A percentile compares a stretch with the other conserved stretches of the same genome.
These are phyloP conservation scores for Melaleuca alternifolia DNA, from an alignment of 345 rosid species.

Conservation along the genomic window DNA sequence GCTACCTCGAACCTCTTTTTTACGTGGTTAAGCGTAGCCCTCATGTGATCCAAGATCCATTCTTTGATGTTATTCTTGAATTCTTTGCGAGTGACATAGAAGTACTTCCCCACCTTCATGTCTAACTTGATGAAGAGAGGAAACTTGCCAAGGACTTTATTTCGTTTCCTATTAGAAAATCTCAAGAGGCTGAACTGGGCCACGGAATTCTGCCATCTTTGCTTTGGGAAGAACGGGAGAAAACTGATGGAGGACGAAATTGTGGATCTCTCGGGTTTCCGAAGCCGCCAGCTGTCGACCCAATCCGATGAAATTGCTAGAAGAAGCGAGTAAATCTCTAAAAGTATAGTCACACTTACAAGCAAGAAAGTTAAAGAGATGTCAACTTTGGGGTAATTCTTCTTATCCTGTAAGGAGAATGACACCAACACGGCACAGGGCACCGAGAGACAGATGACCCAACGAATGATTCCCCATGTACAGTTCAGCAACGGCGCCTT, in stretches of 20 bases:
- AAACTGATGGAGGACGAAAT: background rate
- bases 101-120: background rate
- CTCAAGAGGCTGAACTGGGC: background rate
- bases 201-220: too few relatives aligned
- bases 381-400: background rate
- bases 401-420: background rate
- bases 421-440: background rate
- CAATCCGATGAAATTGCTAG: background rate
- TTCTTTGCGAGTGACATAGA: background rate
- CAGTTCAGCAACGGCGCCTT: too few relatives aligned
- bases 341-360: background rate
- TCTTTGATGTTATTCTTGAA: background rate
- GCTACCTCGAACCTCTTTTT: too few relatives aligned
- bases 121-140: background rate
- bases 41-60: background rate
- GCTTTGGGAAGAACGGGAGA: background rate
- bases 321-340: slow-evolving; percentile 4
- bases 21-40: rapidly evolving
- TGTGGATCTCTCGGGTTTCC: background rate
- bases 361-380: slow-evolving; percentile 1
- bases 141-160: rapidly evolving
- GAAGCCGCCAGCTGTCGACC: background rate
- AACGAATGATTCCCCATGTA: too few relatives aligned
- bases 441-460: too few relatives aligned
- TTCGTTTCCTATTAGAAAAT: background rate